phyloP scores from a whole-genome alignment of 192 early-diverging fungal species.

The Coemansia javaensis region DNA sequence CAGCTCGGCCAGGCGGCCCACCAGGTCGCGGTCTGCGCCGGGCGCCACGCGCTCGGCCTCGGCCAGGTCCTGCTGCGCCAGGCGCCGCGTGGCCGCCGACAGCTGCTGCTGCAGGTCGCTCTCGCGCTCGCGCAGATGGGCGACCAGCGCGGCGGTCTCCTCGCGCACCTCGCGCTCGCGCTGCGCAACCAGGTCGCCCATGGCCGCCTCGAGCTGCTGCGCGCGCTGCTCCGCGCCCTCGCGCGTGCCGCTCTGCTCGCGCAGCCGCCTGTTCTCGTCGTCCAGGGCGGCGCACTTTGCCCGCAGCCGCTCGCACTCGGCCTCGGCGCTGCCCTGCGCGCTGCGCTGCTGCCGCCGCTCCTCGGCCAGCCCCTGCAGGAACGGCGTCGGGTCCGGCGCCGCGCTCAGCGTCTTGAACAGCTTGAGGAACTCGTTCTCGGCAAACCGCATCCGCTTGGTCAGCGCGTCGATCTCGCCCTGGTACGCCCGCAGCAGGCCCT shows the following conservation, averaged over 20 bases:
- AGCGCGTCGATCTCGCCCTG: constrained; percentile 89
- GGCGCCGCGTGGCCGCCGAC: constrained; percentile 69
- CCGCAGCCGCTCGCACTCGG: constrained; percentile 22
- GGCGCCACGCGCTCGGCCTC: constrained; percentile 63
- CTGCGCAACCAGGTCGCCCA: constrained; percentile 64
- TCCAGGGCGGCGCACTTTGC: constrained; percentile 46
- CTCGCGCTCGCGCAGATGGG: constrained; percentile 78
- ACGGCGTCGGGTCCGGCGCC: constrained; percentile 76
- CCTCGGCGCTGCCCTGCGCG: neutral
- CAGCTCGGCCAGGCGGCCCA: constrained; percentile 76
- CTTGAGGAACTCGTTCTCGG: constrained; percentile 75
- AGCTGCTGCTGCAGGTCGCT: constrained; percentile 77
- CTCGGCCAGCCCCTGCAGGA: constrained; percentile 53
- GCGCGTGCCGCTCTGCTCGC: constrained; percentile 44
- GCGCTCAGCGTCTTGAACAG: constrained; percentile 76
- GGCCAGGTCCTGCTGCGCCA: constrained; percentile 64
- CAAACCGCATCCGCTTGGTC: constrained; percentile 75
- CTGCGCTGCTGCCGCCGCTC: constrained; percentile 6
- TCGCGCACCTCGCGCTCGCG: constrained; percentile 69
- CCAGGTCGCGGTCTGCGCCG: constrained; percentile 72
- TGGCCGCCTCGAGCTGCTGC: constrained; percentile 16
- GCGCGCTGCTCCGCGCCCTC: constrained; percentile 2
- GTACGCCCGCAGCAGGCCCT: constrained; percentile 74
- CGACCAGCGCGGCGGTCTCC: constrained; percentile 75
- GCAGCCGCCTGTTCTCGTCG: constrained; percentile 56